Evolutionary conservation across 208 protist species (phyloP).

Genomic region (Trypanosoma boissoni): DNA sequence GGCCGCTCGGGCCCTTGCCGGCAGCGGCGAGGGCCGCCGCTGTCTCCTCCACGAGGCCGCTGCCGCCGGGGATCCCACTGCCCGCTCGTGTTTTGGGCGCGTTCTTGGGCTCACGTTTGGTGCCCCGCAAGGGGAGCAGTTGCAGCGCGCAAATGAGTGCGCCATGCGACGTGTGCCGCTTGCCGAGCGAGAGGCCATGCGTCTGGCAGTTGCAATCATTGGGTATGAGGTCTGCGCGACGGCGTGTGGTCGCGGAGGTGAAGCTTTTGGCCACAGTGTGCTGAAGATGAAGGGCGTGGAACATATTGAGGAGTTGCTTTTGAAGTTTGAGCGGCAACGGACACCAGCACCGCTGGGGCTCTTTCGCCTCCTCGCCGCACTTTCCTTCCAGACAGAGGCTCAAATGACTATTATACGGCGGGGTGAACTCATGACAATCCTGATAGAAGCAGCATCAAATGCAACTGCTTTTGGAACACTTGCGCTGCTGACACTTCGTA

Average conservation of each 20-base stretch:
- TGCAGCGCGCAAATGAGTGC: constrained; percentile 13
- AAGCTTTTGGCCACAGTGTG: constrained; percentile 22
- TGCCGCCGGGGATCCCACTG: constrained; percentile 41
- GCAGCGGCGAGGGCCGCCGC: constrained; percentile 43
- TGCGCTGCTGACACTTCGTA: constrained; percentile 63
- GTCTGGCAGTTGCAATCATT: not conserved
- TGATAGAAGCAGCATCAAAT: constrained; percentile 53
- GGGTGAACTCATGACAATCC: constrained; percentile 45
- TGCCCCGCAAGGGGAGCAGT: constrained; percentile 10
- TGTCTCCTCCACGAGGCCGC: constrained; percentile 61
- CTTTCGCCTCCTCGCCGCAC: constrained; percentile 48
- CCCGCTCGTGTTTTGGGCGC: constrained; percentile 67
- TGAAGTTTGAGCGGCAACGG: constrained; percentile 22
- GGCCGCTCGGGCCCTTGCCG: constrained; percentile 28
- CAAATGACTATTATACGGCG: constrained; percentile 37
- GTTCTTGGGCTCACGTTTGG: constrained; percentile 48
- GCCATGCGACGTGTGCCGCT: constrained; percentile 7
- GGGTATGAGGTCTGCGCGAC: constrained; percentile 26
- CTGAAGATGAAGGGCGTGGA: constrained; percentile 33
- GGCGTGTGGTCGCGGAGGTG: constrained; percentile 22
- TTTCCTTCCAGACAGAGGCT: constrained; percentile 50
- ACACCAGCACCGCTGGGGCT: constrained; percentile 34
- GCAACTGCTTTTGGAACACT: constrained; percentile 34
- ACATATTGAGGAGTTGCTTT: constrained; percentile 18
- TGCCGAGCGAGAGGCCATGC: constrained; percentile 18